Evolutionary conservation across 495 filamentous ascomycete species (phyloP).

Genomic region (Penicillium paxilli): DNA sequence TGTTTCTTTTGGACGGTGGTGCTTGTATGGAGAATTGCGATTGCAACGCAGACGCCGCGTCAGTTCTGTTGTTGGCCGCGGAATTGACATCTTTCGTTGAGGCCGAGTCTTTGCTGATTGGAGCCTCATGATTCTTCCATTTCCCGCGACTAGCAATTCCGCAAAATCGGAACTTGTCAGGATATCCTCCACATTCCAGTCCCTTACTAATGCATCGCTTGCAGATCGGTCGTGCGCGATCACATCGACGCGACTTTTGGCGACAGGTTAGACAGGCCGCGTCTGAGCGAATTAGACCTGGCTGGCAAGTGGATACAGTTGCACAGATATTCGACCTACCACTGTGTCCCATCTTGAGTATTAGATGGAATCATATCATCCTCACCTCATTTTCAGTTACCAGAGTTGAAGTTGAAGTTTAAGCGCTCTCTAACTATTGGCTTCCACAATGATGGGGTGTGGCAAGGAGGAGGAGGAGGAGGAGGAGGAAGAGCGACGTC

Average conservation of each 20-base stretch:
- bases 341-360: background rate
- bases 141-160: constrained; percentile 39
- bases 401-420: background rate
- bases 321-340: background rate
- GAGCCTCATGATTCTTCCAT: constrained; percentile 28
- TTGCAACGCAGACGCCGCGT: background rate
- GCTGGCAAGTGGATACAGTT: background rate
- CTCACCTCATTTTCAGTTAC: background rate
- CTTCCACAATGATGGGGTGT: background rate
- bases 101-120: background rate
- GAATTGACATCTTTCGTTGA: background rate
- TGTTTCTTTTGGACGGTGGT: background rate
- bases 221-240: constrained; percentile 20
- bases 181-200: constrained; percentile 35
- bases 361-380: background rate
- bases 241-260: constrained; percentile 22
- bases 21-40: no score
- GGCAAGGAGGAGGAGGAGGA: background rate
- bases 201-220: constrained; percentile 21
- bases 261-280: constrained; percentile 24
- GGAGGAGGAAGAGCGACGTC: no score
- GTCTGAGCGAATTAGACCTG: constrained; percentile 5
- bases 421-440: background rate
- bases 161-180: constrained; percentile 42
- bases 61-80: no score